phyloP scores from a whole-genome alignment of 257 asterid genomes.

The Hygrophila difformis region DNA sequence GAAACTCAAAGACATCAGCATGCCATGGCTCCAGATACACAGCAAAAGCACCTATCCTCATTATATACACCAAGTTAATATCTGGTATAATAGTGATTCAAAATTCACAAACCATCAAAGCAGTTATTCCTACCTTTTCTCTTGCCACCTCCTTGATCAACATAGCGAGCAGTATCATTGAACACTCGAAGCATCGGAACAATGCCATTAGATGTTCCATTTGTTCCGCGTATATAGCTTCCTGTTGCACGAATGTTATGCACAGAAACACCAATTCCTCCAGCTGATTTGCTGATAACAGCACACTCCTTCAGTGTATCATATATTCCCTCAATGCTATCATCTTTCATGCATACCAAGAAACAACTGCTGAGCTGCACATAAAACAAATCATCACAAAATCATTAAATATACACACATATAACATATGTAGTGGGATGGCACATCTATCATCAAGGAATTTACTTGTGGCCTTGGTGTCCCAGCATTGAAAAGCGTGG shows the following conservation, averaged over 20 bases:
- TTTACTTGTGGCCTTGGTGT: slow-evolving; percentile 94
- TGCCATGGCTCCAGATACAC: slow-evolving; percentile 99
- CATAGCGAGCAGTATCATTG: slow-evolving; percentile 94
- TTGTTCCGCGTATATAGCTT: slow-evolving; percentile 95
- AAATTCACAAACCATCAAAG: not conserved
- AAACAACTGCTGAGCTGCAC: slow-evolving; percentile 94
- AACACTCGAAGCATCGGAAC: slow-evolving; percentile 95
- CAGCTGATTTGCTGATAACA: slow-evolving; percentile 96
- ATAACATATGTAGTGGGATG: not conserved
- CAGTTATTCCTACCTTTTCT: slow-evolving; percentile 54
- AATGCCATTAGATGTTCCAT: slow-evolving; percentile 93
- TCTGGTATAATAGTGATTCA: too few relatives aligned
- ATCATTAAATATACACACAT: too few relatives aligned
- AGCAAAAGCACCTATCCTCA: slow-evolving; percentile 79
- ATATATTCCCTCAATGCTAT: slow-evolving; percentile 93
- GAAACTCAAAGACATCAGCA: slow-evolving; percentile 79
- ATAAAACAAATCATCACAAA: not conserved
- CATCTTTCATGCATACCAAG: slow-evolving; percentile 93
- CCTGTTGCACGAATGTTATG: slow-evolving; percentile 97
- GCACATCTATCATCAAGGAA: not conserved
- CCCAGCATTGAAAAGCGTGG: slow-evolving; percentile 94
- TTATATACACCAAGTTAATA: slow-evolving; percentile 3
- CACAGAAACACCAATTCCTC: slow-evolving; percentile 88
- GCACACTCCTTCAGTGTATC: slow-evolving; percentile 97
- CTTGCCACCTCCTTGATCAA: slow-evolving; percentile 98